Base-by-base conservation (phyloP, 768 basidiomycete species). In the Naganishia vaughanmartiniae region DNA sequence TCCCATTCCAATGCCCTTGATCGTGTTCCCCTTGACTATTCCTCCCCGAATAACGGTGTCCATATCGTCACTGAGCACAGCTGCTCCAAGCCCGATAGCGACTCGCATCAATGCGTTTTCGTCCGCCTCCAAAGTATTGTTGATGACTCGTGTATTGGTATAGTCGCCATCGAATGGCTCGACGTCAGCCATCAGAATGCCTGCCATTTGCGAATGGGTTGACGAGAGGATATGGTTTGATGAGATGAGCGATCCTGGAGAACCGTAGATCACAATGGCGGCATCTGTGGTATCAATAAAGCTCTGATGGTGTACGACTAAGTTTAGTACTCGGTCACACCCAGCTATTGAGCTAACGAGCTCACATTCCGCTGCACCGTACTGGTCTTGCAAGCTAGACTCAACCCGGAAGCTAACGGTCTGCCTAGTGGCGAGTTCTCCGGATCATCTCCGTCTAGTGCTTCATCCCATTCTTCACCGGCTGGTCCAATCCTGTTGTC, bases 231-330 rank as follows among this genome's bases (percentile, higher is more conserved):
- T 80, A 6, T 76, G 77, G 75, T 84, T 84, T 69, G 76, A 70
- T 14, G 77, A 58, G 54, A 83, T 76, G 39, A 76, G 51, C 0
- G 83, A 80, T 0, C 82, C 83, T 0, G 83, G 83, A 3, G 83
- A 82, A 65, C 83, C 82, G 71, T 82, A 84, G 45, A 83, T 67
- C 28, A 81, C 77, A 24, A 82, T 74, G 19, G 79, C 74, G 2
- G 82, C 81, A 56, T 83, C 82, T 0, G 83, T 83, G 9, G 81
- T 82, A 65, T 84, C 83, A 66, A 78, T 69, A 53, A 84, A 81
- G 9, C 76, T 79, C 74, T 82, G 56, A 26, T 72, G 9, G 51
- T 45, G 19, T 9, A 5, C 51, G 21, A 4, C 42, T 19, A 7
- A 15, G 30, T 10, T 26, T 34, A 39, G 24, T 53, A 58, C 2